Percentiles rank a stretch among this genome's conserved stretches.
Conservation (phyloP, 1,284 basidiomycete genomes). For the Boletus sp. region DNA sequence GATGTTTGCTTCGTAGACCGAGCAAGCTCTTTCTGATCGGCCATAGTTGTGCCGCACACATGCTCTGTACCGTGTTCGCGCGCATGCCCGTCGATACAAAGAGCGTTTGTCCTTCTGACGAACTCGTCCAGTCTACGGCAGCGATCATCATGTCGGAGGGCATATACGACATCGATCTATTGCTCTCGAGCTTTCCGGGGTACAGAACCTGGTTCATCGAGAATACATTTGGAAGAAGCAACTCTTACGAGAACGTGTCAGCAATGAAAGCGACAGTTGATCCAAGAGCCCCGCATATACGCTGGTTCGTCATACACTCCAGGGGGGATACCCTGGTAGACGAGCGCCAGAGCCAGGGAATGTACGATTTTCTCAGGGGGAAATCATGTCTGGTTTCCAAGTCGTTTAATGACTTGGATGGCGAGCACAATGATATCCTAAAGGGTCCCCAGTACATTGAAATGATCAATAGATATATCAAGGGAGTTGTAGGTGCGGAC, state of each 20-base stretch:
- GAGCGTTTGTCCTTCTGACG: constrained; percentile 41
- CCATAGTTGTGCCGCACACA: constrained; percentile 78
- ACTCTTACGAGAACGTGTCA: constrained; percentile 50
- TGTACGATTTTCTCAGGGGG: constrained; percentile 49
- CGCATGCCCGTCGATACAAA: constrained; percentile 38
- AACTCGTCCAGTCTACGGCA: constrained; percentile 46
- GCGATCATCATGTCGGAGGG: constrained; percentile 66
- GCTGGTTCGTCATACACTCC: constrained; percentile 73
- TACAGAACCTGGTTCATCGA: constrained; percentile 68
- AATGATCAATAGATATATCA: constrained; percentile 44
- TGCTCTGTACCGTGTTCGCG: constrained; percentile 67
- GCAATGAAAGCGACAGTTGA: constrained; percentile 40
- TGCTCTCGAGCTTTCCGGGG: constrained; percentile 56
- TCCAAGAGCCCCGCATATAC: constrained; percentile 36
- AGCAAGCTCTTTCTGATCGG: constrained; percentile 58
- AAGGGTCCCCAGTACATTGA: constrained; percentile 42
- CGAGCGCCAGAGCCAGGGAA: constrained; percentile 52
- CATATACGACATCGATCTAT: constrained; percentile 66
- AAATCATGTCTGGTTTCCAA: constrained; percentile 38
- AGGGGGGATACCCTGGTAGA: constrained; percentile 67
- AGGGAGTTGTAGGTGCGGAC: constrained; percentile 4
- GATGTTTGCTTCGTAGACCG: constrained; percentile 21
- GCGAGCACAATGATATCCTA: constrained; percentile 58
- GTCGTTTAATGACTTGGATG: constrained; percentile 44
- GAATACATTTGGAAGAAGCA: constrained; percentile 49